Conservation (phyloP, 1,284 basidiomycete genomes). For the Trichosporon ovoides region DNA sequence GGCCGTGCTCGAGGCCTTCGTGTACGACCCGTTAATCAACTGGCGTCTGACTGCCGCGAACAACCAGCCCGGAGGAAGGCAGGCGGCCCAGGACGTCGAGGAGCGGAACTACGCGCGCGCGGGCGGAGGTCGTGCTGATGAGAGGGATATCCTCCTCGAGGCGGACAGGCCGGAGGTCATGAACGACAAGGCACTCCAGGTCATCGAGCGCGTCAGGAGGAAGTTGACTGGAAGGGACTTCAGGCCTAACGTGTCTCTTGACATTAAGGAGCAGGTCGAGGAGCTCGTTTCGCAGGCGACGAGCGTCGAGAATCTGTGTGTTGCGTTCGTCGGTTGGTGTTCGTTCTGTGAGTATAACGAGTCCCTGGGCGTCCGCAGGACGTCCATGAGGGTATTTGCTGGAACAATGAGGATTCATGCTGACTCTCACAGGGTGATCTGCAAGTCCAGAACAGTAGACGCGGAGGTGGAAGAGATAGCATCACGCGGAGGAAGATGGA, state of each 20-base stretch:
- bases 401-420: no score
- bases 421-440: no score
- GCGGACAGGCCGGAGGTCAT: slow-evolving; percentile 65
- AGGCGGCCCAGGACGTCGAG: slow-evolving; percentile 19
- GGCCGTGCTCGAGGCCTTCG: slow-evolving; percentile 86
- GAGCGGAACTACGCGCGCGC: slow-evolving; percentile 18
- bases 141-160: slow-evolving; percentile 49
- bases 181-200: slow-evolving; percentile 80
- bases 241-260: slow-evolving; percentile 68
- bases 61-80: slow-evolving; percentile 43
- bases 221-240: slow-evolving; percentile 94
- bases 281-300: slow-evolving; percentile 86
- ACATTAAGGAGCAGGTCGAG: slow-evolving; percentile 77
- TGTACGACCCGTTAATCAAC: slow-evolving; percentile 58
- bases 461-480: no score
- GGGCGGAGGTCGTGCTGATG: slow-evolving; percentile 36
- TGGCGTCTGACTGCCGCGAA: slow-evolving; percentile 53
- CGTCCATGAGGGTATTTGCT: no score
- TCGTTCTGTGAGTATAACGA: slow-evolving; percentile 5
- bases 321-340: slow-evolving; percentile 92
- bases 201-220: slow-evolving; percentile 86
- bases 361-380: no score
- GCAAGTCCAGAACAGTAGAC: no score
- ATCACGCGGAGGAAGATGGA: no score
- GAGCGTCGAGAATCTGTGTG: slow-evolving; percentile 85